Conservation (phyloP, 139 green algal species). For the Tetradesmus obliquus region DNA sequence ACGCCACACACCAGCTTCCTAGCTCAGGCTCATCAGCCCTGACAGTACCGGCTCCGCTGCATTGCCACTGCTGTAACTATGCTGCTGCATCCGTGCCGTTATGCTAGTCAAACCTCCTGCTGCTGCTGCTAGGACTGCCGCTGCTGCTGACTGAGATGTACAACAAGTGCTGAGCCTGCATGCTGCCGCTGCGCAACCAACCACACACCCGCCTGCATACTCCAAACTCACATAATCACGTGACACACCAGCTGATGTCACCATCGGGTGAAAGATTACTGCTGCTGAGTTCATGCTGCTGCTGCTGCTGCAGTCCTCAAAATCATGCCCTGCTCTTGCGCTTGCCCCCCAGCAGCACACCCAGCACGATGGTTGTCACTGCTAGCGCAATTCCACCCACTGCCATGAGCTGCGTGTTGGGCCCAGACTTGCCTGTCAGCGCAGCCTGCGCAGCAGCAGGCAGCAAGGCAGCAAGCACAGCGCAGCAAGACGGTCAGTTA, state of each 20-base stretch:
- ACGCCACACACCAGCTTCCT: too few species aligned
- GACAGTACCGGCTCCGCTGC: too few species aligned
- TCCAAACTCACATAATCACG: not conserved
- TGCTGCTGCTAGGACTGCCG: not conserved
- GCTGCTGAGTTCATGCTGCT: not conserved
- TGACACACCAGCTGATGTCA: not conserved
- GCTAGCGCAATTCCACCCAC: not conserved
- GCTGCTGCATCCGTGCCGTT: not conserved
- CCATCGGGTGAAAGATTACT: not conserved
- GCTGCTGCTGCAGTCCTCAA: not conserved
- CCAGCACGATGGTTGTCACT: not conserved
- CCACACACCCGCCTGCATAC: not conserved
- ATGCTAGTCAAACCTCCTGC: not conserved
- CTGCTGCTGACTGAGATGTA: not conserved
- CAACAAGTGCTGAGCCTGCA: not conserved
- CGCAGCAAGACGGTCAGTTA: not conserved
- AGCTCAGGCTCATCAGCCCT: too few species aligned
- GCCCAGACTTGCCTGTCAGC: not conserved
- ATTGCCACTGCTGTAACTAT: not conserved
- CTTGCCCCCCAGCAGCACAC: not conserved
- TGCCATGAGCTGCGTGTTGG: conserved; percentile 4
- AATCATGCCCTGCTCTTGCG: not conserved
- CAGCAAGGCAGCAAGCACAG: not conserved
- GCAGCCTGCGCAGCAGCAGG: not conserved
- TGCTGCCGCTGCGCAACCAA: not conserved